Evolutionary conservation across 805 yeast species (phyloP).

Genomic region (Monosporozyma aquatica): DNA sequence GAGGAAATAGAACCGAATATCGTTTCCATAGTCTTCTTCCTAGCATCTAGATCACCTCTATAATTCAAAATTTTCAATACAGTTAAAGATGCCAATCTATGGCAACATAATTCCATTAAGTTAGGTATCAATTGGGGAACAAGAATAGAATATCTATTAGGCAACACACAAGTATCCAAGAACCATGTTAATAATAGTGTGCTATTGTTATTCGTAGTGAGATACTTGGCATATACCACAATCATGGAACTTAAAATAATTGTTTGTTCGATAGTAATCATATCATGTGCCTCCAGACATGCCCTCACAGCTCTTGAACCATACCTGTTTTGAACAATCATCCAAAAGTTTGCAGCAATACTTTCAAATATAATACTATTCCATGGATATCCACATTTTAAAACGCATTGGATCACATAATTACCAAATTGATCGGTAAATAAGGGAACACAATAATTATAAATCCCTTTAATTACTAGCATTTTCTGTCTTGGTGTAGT

Average conservation of each 20-base stretch:
- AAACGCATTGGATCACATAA: conserved; percentile 89
- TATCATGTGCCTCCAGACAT: conserved; percentile 69
- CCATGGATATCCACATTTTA: conserved; percentile 82
- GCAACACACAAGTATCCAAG: conserved; percentile 69
- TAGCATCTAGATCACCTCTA: conserved; percentile 54
- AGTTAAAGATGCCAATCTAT: conserved; percentile 78
- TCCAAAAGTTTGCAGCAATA: conserved; percentile 65
- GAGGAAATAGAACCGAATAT: conserved; percentile 48
- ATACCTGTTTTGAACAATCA: conserved; percentile 78
- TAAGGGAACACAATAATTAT: conserved; percentile 74
- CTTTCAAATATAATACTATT: conserved; percentile 84
- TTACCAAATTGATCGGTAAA: conserved; percentile 95
- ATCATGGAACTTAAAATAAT: conserved; percentile 68
- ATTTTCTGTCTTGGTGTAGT: conserved; percentile 52
- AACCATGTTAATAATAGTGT: conserved; percentile 88
- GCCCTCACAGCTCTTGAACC: conserved; percentile 95
- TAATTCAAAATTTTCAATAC: conserved; percentile 68
- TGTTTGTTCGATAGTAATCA: conserved; percentile 55
- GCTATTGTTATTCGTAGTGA: conserved; percentile 80
- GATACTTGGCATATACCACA: conserved; percentile 64
- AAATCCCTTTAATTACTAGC: conserved; percentile 58
- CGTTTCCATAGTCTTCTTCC: conserved; percentile 50
- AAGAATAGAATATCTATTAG: conserved; percentile 56
- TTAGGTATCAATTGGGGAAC: conserved; percentile 54
- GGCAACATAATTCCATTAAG: conserved; percentile 57